Evolutionary conservation across 169 alveolate species (phyloP).

Genomic region (Toxoplasma gondii): DNA sequence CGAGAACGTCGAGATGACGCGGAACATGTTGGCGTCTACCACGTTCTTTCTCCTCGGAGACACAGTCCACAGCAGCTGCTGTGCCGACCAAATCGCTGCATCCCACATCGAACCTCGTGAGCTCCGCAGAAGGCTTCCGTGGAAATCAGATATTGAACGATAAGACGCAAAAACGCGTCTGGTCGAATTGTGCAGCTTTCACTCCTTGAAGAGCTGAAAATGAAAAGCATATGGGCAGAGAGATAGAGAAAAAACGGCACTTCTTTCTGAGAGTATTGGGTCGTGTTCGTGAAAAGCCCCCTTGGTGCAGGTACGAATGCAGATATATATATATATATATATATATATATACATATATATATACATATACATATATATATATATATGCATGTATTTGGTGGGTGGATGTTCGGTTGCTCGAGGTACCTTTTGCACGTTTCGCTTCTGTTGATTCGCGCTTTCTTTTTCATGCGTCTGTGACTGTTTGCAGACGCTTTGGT

Average conservation of each 20-base stretch:
- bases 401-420: background rate
- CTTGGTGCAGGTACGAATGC: background rate
- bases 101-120: slow-evolving; percentile 14
- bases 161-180: background rate
- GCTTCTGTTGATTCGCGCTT: background rate
- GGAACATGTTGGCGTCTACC: background rate
- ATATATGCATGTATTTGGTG: background rate
- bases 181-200: background rate
- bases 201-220: background rate
- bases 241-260: too few relatives aligned
- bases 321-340: background rate
- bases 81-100: slow-evolving; percentile 22
- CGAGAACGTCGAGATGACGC: background rate
- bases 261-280: too few relatives aligned
- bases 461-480: background rate
- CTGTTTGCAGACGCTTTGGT: background rate
- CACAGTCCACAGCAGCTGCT: slow-evolving; percentile 38
- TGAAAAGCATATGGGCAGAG: too few relatives aligned
- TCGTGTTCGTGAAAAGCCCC: too few relatives aligned
- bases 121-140: background rate
- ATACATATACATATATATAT: too few relatives aligned
- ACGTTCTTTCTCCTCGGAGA: slow-evolving; percentile 21
- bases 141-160: background rate
- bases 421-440: background rate
- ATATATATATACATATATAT: too few relatives aligned